These are phyloP conservation scores for Cladophialophora chaetospira DNA, from an alignment of 2,329 filamentous ascomycete genomes.

Conservation along the genomic window DNA sequence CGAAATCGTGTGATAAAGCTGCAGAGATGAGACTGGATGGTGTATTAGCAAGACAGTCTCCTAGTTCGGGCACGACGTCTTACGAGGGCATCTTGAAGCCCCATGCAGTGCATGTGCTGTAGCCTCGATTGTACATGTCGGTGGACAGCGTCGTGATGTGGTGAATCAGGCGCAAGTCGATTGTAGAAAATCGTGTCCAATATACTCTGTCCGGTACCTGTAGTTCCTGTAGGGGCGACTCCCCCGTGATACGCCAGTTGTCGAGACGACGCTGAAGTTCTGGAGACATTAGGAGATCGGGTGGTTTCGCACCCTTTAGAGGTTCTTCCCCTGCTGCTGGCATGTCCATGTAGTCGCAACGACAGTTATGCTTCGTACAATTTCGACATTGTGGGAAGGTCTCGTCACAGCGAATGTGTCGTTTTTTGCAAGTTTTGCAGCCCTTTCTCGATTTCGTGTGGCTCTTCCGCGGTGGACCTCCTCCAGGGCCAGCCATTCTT, in stretches of 20 bases:
- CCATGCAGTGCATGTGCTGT: constrained; percentile 87
- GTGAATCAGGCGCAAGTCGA: constrained; percentile 85
- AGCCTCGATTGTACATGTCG: constrained; percentile 74
- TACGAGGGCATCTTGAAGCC: constrained; percentile 90
- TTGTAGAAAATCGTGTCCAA: constrained; percentile 70
- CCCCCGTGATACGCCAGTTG: constrained; percentile 79
- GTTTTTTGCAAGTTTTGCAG: constrained; percentile 95
- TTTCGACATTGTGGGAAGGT: constrained; percentile 98
- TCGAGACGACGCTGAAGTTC: constrained; percentile 80
- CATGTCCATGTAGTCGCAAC: constrained; percentile 95
- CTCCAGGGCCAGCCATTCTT: constrained; percentile 85
- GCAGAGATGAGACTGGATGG: constrained; percentile 72
- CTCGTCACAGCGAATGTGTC: constrained; percentile 97
- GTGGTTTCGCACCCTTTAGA: constrained; percentile 53
- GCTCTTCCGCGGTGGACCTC: constrained; percentile 85
- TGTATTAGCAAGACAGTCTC: constrained; percentile 34
- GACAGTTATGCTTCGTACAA: constrained; percentile 98
- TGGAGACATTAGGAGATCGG: constrained; percentile 78
- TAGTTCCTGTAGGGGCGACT: constrained; percentile 82
- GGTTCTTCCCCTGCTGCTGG: constrained; percentile 62
- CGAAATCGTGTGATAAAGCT: constrained; percentile 78
- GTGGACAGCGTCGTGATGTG: constrained; percentile 85
- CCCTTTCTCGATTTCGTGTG: constrained; percentile 99
- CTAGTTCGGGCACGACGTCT: constrained; percentile 44
- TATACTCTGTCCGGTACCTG: constrained; percentile 73